Conservation (phyloP, 202 grass and related monocot genomes). For the Dendrocalamus latiflorus region DNA sequence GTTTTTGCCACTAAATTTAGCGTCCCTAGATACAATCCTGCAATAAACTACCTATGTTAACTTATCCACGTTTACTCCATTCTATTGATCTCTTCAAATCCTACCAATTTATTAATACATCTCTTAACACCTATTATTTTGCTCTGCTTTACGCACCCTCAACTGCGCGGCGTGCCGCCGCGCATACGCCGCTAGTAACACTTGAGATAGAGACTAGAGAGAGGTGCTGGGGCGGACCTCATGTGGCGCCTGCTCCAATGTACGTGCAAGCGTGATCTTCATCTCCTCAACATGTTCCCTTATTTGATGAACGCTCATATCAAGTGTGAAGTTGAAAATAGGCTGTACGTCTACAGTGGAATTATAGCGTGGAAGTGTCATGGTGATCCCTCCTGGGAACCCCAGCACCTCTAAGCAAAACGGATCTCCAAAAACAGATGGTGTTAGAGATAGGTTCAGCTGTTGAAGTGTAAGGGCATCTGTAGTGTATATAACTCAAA, state of each 20-base stretch:
- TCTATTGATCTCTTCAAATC: too few relatives aligned
- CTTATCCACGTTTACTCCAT: too few relatives aligned
- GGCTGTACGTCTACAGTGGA: background rate
- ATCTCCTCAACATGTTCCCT: slow-evolving; percentile 22
- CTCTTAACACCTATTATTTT: too few relatives aligned
- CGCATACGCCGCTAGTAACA: too few relatives aligned
- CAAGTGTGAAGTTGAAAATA: slow-evolving; percentile 54
- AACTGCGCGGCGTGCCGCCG: too few relatives aligned
- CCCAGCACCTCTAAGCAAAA: slow-evolving; percentile 54
- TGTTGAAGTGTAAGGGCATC: slow-evolving; percentile 51
- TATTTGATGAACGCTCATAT: slow-evolving; percentile 41
- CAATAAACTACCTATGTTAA: too few relatives aligned
- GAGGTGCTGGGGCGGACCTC: slow-evolving; percentile 1
- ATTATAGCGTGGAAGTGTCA: slow-evolving; percentile 32
- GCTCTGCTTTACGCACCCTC: too few relatives aligned
- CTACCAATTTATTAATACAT: too few relatives aligned
- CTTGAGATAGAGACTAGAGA: too few relatives aligned
- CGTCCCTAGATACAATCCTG: too few relatives aligned
- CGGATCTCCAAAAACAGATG: slow-evolving; percentile 53
- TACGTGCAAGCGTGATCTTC: slow-evolving; percentile 17
- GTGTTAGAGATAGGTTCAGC: slow-evolving; percentile 48
- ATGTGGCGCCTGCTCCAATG: slow-evolving; percentile 20
- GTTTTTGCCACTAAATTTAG: too few relatives aligned
- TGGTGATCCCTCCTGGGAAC: slow-evolving; percentile 71
- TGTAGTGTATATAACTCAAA: too few relatives aligned